These are phyloP conservation scores for Thyridium curvatum DNA, from an alignment of 2,329 filamentous ascomycete species.

Conservation along the genomic window DNA sequence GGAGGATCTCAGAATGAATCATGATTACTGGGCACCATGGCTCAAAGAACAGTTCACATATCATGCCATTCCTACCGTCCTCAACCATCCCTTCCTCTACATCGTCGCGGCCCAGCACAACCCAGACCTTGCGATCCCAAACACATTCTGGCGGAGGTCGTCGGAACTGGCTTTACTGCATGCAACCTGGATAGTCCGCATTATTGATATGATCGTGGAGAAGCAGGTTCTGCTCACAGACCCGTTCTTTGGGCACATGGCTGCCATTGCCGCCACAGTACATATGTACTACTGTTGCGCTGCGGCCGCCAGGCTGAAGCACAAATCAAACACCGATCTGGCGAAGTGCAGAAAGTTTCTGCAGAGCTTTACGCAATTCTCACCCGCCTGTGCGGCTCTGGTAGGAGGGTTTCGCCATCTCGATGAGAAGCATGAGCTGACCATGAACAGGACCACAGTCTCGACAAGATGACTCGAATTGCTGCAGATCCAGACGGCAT, in stretches of 20 bases:
- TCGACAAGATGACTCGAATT: conserved; percentile 42
- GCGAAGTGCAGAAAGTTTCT: conserved; percentile 42
- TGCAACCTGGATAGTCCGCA: conserved; percentile 45
- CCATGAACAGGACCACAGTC: conserved; percentile 33
- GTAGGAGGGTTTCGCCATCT: conserved; percentile 22
- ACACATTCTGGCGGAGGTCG: conserved; percentile 46
- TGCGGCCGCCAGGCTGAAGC: conserved; percentile 38
- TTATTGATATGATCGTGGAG: conserved; percentile 47
- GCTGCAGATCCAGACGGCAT: conserved; percentile 35
- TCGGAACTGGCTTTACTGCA: conserved; percentile 45
- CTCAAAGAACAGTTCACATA: conserved; percentile 47
- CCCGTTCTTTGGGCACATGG: conserved; percentile 44
- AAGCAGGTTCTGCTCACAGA: conserved; percentile 42
- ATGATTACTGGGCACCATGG: conserved; percentile 46
- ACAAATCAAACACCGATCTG: conserved; percentile 46
- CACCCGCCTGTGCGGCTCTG: conserved; percentile 36
- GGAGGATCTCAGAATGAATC: conserved; percentile 35
- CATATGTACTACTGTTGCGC: conserved; percentile 49
- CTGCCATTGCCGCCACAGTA: conserved; percentile 45
- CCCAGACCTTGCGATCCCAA: conserved; percentile 43
- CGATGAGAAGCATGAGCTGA: not conserved
- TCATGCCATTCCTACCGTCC: conserved; percentile 41
- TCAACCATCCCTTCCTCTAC: conserved; percentile 49
- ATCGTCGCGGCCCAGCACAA: conserved; percentile 46
- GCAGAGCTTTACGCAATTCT: conserved; percentile 39